A percentile compares a stretch with the other conserved stretches of the same genome.
phyloP scores from a whole-genome alignment of 2,329 filamentous ascomycete species.

The Esteya vermicola region DNA sequence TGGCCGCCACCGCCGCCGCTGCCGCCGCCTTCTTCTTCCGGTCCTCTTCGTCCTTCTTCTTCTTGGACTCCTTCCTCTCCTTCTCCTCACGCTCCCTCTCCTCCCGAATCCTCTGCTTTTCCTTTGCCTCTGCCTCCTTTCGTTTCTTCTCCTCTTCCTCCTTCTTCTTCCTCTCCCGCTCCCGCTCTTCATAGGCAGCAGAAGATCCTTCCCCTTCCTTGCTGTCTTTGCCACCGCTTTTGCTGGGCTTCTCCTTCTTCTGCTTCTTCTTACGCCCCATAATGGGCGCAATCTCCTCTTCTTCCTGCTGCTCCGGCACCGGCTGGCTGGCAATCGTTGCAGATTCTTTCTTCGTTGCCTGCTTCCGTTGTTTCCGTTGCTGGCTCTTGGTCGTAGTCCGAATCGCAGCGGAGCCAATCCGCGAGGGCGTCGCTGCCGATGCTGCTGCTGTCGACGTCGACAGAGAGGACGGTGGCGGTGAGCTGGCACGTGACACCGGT shows the following conservation, averaged over 20 bases:
- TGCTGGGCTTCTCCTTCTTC: slow-evolving; percentile 51
- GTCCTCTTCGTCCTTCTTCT: slow-evolving; percentile 1
- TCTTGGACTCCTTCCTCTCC: slow-evolving; percentile 2
- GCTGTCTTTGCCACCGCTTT: slow-evolving; percentile 9
- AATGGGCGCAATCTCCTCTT: slow-evolving; percentile 53
- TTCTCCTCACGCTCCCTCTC: not conserved
- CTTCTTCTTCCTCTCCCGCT: not conserved
- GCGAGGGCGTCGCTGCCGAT: slow-evolving; percentile 38
- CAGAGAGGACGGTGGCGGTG: not conserved
- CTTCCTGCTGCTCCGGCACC: slow-evolving; percentile 28
- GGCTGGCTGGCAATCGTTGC: slow-evolving; percentile 32
- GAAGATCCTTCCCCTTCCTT: not conserved
- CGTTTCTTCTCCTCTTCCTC: not conserved
- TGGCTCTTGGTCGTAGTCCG: slow-evolving; percentile 63
- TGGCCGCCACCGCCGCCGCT: no score
- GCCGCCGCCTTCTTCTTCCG: not conserved
- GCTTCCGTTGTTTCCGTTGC: slow-evolving; percentile 61
- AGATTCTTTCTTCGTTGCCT: slow-evolving; percentile 49
- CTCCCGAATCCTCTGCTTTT: not conserved
- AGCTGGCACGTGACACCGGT: slow-evolving; percentile 17
- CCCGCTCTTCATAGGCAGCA: not conserved
- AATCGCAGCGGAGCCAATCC: slow-evolving; percentile 54
- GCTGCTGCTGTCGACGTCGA: no score
- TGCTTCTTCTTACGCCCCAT: slow-evolving; percentile 73
- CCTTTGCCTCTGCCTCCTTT: not conserved